Evolutionary conservation across 495 filamentous ascomycete species (phyloP), one percentile per base, ranked within the genome.

Genomic region (Podospora anserina): DNA sequence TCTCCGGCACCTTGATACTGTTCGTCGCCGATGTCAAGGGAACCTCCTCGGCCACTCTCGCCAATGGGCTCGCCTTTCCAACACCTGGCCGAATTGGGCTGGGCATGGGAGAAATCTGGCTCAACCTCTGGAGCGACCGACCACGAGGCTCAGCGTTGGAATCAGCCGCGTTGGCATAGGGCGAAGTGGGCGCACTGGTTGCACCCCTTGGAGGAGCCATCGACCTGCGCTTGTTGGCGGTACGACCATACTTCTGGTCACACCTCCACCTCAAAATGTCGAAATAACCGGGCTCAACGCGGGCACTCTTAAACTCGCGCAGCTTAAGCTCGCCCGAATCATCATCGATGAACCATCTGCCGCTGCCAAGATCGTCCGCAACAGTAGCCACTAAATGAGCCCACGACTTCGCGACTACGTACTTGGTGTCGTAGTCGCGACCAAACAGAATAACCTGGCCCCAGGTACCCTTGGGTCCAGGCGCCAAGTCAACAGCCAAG

Each of bases 381-480:
- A 97, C 85, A 30, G 87, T 87, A 15, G 92, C 93, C 15, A 99
- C 79, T 73, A 99, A 94, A 11, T 89, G 84, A 19, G 90, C 88
- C 95, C 95, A 99, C 3, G 95, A 98, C 57, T 91, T 89, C 32
- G 95, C 90, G 66, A 99, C 85, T 27, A 99, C 94, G 74, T 95
- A 98, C 80, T 98, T 99, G 80, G 91, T 96, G 78, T 99, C 95
- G 78, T 97, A 99, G 79, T 99, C 95, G 27, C 95, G 91, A 54
- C 95, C 95, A 70, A 97, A 97, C 57, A 99, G 86, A 72, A 99
- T 97, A 61, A 99, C 86, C 75, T 99, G 95, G 60, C 95, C 95
- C 94, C 95, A 99, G 78, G 87, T 88, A 23, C 95, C 95, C 18
- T 87, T 86, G 2, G 95, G 92, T 2, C 95, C 96, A 49, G 95